Evolutionary conservation across 108 stramenopile genomes (phyloP).

Genomic region (Nitzschia sp.): DNA sequence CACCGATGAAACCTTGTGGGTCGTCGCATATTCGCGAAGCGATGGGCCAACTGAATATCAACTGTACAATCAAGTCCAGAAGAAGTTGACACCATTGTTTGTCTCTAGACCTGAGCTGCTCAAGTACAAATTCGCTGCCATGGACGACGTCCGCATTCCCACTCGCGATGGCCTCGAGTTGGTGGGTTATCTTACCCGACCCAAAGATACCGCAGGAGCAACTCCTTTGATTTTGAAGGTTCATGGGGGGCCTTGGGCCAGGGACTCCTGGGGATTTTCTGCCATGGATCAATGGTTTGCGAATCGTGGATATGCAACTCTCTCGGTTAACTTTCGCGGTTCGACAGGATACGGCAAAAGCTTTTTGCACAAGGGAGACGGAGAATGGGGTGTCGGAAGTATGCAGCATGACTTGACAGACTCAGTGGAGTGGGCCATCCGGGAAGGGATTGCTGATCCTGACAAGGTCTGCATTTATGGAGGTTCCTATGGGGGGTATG

Average conservation of each 20-base stretch:
- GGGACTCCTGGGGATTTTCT: constrained; percentile 62
- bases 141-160: constrained; percentile 56
- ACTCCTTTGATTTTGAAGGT: constrained; percentile 58
- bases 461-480: constrained; percentile 64
- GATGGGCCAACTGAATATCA: constrained; percentile 57
- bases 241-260: constrained; percentile 65
- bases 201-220: constrained; percentile 22
- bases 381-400: constrained; percentile 63
- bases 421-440: constrained; percentile 56
- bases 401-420: constrained; percentile 72
- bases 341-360: constrained; percentile 66
- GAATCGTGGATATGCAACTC: constrained; percentile 60
- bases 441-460: constrained; percentile 56
- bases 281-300: constrained; percentile 55
- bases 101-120: constrained; percentile 33
- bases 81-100: constrained; percentile 46
- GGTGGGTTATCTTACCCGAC: constrained; percentile 53
- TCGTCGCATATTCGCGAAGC: constrained; percentile 39
- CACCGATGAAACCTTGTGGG: constrained; percentile 58
- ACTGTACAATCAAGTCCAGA: constrained; percentile 46
- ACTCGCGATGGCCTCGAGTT: constrained; percentile 57
- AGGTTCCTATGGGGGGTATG: constrained; percentile 67
- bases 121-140: constrained; percentile 59
- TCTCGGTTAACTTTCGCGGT: constrained; percentile 64
- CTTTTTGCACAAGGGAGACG: constrained; percentile 61